phyloP scores from a whole-genome alignment of 345 rosid species.

The Melaleuca quinquenervia region DNA sequence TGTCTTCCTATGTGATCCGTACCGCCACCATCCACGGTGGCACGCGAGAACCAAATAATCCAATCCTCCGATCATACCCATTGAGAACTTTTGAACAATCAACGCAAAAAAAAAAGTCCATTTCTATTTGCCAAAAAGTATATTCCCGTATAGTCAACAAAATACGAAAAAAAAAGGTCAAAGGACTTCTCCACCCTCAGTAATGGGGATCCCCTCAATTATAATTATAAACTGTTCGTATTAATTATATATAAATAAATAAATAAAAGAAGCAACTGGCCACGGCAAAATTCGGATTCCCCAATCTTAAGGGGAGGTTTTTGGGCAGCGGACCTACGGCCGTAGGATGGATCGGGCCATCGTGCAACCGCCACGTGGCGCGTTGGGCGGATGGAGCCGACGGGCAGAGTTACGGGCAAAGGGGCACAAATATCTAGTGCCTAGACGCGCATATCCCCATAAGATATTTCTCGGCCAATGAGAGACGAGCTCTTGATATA shows the following conservation, averaged over 20 bases:
- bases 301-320: not conserved
- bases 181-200: too few relatives aligned
- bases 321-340: not conserved
- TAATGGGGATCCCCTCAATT: too few relatives aligned
- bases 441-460: not conserved
- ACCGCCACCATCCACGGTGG: accelerated
- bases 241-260: not conserved
- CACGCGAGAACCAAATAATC: not conserved
- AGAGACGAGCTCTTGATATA: not conserved
- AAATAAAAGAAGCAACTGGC: not conserved
- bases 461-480: slow-evolving; percentile 2
- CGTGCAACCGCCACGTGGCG: not conserved
- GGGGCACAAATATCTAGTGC: slow-evolving; percentile 3
- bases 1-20: not conserved
- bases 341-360: not conserved
- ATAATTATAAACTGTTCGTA: not conserved
- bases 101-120: accelerated
- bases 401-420: not conserved
- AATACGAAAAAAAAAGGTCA: not conserved
- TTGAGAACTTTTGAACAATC: not conserved
- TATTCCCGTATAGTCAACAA: not conserved
- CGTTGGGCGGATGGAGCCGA: not conserved
- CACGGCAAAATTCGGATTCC: not conserved
- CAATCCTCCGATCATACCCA: not conserved
- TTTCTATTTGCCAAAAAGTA: not conserved